These are phyloP conservation scores for Trichoderma hamatum DNA, from an alignment of 2,329 filamentous ascomycete species.

Conservation along the genomic window DNA sequence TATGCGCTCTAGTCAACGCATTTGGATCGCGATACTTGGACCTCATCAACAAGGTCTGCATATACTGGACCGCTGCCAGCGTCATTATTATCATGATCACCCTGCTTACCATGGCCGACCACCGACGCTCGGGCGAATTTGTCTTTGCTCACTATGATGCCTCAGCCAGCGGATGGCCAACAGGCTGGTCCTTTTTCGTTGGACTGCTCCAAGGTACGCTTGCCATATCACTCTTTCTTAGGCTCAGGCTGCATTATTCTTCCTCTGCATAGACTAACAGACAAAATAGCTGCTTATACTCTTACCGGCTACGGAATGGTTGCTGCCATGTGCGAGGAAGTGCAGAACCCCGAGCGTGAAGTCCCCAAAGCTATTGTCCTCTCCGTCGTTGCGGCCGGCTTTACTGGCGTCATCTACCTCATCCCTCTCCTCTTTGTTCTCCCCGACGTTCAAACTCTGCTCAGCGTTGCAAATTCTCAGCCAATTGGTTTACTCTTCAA, in stretches of 20 bases:
- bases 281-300: constrained; percentile 41
- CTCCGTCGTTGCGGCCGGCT: constrained; percentile 65
- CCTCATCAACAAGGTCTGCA: constrained; percentile 69
- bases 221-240: background rate
- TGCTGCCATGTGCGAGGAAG: constrained; percentile 61
- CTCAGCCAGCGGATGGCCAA: constrained; percentile 67
- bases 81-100: constrained; percentile 73
- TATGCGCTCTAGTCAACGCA: constrained; percentile 68
- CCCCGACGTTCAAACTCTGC: constrained; percentile 65
- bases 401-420: constrained; percentile 66
- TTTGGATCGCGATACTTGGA: constrained; percentile 64
- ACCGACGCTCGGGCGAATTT: constrained; percentile 65
- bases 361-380: constrained; percentile 70
- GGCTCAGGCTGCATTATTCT: background rate
- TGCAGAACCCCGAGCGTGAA: constrained; percentile 62
- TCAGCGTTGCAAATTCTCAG: constrained; percentile 69
- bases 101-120: constrained; percentile 64
- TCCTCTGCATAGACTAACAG: background rate
- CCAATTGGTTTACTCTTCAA: constrained; percentile 78
- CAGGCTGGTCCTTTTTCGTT: constrained; percentile 62
- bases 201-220: constrained; percentile 54
- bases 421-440: constrained; percentile 77
- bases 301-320: constrained; percentile 56
- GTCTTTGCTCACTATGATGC: constrained; percentile 73
- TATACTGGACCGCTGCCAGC: constrained; percentile 72